These are phyloP conservation scores for Forsythia viridissima DNA, from an alignment of 257 asterid species.

Conservation along the genomic window DNA sequence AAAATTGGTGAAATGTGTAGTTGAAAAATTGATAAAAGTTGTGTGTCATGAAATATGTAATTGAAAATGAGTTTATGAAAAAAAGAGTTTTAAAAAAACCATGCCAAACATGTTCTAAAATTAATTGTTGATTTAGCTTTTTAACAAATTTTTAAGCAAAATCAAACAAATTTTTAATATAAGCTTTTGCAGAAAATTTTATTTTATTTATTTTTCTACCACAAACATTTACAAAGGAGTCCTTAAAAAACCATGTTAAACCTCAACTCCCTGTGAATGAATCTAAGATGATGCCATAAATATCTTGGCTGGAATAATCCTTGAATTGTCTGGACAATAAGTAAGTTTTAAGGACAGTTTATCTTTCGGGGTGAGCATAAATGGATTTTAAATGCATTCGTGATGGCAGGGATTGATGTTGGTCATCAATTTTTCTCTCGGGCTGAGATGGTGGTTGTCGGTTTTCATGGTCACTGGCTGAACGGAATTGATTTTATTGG, in stretches of 20 bases:
- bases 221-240: neutral
- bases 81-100: no score
- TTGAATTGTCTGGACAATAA: neutral
- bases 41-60: no score
- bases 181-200: neutral
- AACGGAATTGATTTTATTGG: conserved; percentile 81
- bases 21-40: no score
- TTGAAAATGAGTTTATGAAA: no score
- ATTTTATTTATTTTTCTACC: neutral
- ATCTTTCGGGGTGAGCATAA: neutral
- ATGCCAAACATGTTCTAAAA: no score
- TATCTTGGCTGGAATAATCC: neutral
- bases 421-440: conserved; percentile 89
- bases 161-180: no score
- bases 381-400: conserved; percentile 17
- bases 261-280: neutral
- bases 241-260: neutral
- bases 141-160: no score
- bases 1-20: no score
- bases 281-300: neutral
- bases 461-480: conserved; percentile 86
- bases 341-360: conserved; percentile 3
- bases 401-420: conserved; percentile 74
- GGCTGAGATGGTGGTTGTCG: conserved; percentile 91
- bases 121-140: no score